Percentiles rank a stretch among this genome's conserved stretches.
These are phyloP conservation scores for Diaporthe helianthi DNA, from an alignment of 2,329 filamentous ascomycete genomes.

Conservation along the genomic window DNA sequence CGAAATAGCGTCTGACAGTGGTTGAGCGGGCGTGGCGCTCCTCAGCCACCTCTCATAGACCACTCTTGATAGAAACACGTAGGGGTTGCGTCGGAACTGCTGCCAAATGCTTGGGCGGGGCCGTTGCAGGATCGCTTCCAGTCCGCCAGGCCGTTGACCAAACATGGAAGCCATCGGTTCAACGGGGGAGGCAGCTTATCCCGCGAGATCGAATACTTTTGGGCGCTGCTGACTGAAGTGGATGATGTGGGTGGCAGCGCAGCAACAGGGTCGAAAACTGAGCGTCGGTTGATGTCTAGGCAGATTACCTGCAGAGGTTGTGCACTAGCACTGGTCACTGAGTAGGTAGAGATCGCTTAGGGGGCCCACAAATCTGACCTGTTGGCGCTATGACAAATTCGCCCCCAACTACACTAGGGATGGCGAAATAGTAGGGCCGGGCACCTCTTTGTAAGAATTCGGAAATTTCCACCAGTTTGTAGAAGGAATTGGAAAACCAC, in stretches of 20 bases:
- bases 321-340: not conserved
- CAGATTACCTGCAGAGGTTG: too few species aligned
- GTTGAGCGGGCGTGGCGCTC: constrained; percentile 3
- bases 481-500: too few species aligned
- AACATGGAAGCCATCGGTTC: constrained; percentile 1
- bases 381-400: not conserved
- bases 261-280: too few species aligned
- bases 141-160: not conserved
- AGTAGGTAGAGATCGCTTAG: not conserved
- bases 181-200: not conserved
- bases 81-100: constrained; percentile 3
- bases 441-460: too few species aligned
- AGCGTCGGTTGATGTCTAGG: too few species aligned
- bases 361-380: not conserved
- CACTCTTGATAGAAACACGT: not conserved
- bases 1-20: not conserved
- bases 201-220: too few species aligned
- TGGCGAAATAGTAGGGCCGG: too few species aligned
- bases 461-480: too few species aligned
- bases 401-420: too few species aligned
- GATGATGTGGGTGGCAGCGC: too few species aligned
- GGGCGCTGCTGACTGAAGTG: too few species aligned
- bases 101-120: not conserved
- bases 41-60: constrained; percentile 5
- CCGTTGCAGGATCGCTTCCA: constrained; percentile 12